Percentiles rank a stretch among this genome's conserved stretches.
phyloP scores from a whole-genome alignment of 2,329 filamentous ascomycete species.

The Dissoconium aciculare region DNA sequence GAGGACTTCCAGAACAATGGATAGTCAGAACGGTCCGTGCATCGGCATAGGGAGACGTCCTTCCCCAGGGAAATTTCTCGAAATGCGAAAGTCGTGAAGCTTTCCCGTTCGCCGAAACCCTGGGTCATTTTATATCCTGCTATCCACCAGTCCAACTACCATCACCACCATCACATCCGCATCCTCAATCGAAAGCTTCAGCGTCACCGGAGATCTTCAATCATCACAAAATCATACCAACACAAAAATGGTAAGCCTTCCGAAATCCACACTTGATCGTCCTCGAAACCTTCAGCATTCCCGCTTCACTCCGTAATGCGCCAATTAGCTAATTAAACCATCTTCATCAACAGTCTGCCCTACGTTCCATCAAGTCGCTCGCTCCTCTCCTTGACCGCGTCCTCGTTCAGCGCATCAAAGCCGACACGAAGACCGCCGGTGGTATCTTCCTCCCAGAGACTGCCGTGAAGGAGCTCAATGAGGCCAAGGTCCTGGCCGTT shows the following conservation, averaged over 20 bases:
- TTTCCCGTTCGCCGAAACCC: too few species aligned
- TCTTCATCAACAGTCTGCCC: slow-evolving; percentile 42
- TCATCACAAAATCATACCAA: not conserved
- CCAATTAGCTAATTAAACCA: slow-evolving; percentile 2
- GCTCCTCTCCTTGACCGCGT: slow-evolving; percentile 94
- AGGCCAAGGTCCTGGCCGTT: slow-evolving; percentile 90
- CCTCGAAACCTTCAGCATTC: not conserved
- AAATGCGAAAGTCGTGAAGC: too few species aligned
- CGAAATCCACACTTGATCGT: not conserved
- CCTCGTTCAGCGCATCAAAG: slow-evolving; percentile 93
- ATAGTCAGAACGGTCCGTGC: too few species aligned
- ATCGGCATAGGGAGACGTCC: too few species aligned
- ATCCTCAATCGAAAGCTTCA: too few species aligned
- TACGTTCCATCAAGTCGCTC: slow-evolving; percentile 92
- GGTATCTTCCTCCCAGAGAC: slow-evolving; percentile 97
- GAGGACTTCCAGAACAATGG: too few species aligned
- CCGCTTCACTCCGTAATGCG: slow-evolving; percentile 7
- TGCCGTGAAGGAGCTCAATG: slow-evolving; percentile 94
- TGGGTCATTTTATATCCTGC: too few species aligned
- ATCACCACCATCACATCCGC: too few species aligned
- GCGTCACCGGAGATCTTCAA: too few species aligned
- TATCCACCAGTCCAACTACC: too few species aligned
- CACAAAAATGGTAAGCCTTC: slow-evolving; percentile 18
- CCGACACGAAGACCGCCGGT: slow-evolving; percentile 86
- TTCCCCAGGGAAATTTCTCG: too few species aligned